These are phyloP conservation scores for Trametes polyzona DNA, from an alignment of 1,284 basidiomycete genomes.

Conservation along the genomic window DNA sequence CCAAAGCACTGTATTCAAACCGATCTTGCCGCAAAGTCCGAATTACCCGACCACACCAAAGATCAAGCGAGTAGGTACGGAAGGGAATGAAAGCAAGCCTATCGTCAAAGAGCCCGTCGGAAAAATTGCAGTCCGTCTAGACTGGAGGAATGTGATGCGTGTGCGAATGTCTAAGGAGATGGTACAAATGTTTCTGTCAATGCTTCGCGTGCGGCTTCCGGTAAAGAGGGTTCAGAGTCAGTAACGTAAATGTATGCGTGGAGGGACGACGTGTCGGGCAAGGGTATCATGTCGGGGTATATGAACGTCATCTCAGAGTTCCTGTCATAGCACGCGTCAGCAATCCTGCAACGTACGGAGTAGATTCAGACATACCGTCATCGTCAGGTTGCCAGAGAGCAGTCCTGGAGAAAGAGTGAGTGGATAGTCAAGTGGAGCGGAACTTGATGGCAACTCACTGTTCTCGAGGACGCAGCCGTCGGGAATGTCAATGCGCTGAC, in stretches of 20 bases:
- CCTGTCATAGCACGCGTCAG: constrained; percentile 8
- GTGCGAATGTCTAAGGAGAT: constrained; percentile 1
- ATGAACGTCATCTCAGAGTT: background rate
- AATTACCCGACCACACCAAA: background rate
- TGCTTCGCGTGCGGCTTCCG: background rate
- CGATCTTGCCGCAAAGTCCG: no score
- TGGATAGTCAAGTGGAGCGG: no score
- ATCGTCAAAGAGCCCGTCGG: background rate
- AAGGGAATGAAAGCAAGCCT: background rate
- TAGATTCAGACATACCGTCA: constrained; percentile 46
- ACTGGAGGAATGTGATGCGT: background rate
- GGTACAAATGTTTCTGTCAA: background rate
- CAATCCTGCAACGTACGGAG: constrained; percentile 17
- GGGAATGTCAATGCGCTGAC: constrained; percentile 93
- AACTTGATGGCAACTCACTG: no score
- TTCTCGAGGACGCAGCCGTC: constrained; percentile 96
- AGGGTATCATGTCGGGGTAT: constrained; percentile 6
- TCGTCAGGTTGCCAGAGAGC: constrained; percentile 57
- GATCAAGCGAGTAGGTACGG: background rate
- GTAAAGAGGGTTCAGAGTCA: background rate
- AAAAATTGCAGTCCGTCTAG: background rate
- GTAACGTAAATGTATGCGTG: background rate
- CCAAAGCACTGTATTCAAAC: no score
- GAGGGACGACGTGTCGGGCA: background rate
- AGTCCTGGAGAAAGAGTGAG: no score